phyloP scores from a whole-genome alignment of 148 eudicot species.

The Cornus florida region DNA sequence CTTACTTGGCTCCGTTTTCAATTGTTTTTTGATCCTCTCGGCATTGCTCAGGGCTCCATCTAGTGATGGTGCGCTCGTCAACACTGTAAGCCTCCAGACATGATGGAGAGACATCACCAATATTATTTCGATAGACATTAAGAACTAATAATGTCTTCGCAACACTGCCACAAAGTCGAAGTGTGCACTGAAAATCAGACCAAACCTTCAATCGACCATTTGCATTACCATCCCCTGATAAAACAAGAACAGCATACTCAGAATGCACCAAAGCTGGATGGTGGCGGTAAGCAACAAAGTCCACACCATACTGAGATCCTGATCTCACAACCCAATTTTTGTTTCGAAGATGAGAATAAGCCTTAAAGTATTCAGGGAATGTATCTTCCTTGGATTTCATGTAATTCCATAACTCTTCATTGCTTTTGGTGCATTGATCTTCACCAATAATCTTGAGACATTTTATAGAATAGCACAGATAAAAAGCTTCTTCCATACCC shows the following conservation, averaged over 20 bases:
- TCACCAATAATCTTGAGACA: conserved; percentile 54
- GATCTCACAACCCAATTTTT: conserved; percentile 82
- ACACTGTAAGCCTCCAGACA: conserved; percentile 45
- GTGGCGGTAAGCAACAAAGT: conserved; percentile 77
- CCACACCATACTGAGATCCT: conserved; percentile 81
- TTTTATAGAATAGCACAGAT: conserved; percentile 43
- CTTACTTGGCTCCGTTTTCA: neutral
- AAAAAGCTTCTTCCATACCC: conserved; percentile 67
- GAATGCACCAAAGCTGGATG: conserved; percentile 80
- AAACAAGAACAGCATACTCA: conserved; percentile 72
- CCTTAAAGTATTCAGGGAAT: conserved; percentile 50
- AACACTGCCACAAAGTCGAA: conserved; percentile 77
- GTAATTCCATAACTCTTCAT: conserved; percentile 52
- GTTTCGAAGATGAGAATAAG: conserved; percentile 58
- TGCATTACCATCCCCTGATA: conserved; percentile 25
- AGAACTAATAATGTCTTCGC: conserved; percentile 74
- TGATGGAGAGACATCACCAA: conserved; percentile 21
- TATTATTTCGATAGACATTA: conserved; percentile 25
- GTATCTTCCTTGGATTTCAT: conserved; percentile 42
- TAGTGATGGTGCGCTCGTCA: conserved; percentile 46
- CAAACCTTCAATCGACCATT: conserved; percentile 56
- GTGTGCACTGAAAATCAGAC: conserved; percentile 73
- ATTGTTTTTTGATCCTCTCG: conserved; percentile 38
- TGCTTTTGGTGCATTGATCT: conserved; percentile 28
- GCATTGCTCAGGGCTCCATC: conserved; percentile 69